A percentile compares a stretch with the other conserved stretches of the same genome.
phyloP scores from a whole-genome alignment of 768 basidiomycete species.

The Psilocybe cubensis region DNA sequence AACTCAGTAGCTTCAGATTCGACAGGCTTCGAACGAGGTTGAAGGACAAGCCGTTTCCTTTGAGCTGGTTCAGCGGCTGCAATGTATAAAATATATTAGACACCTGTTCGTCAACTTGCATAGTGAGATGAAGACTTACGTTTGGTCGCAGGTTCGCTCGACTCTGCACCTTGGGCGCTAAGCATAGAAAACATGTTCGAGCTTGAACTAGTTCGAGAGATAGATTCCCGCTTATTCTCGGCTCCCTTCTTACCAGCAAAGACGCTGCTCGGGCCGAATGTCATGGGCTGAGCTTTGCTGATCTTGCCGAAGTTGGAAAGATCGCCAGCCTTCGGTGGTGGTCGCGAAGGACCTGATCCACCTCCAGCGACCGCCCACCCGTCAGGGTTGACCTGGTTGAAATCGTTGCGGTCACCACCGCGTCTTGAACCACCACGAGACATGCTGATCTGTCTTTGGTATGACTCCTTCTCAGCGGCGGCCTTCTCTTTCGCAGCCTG shows the following conservation, averaged over 20 bases:
- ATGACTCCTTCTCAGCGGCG: conserved; percentile 60
- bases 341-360: conserved; percentile 48
- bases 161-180: conserved; percentile 54
- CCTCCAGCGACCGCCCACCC: conserved; percentile 83
- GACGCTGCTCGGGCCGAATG: conserved; percentile 85
- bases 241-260: conserved; percentile 72
- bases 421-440: conserved; percentile 91
- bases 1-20: conserved; percentile 40
- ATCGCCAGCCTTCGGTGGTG: conserved; percentile 81
- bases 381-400: conserved; percentile 67
- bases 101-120: not conserved
- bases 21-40: conserved; percentile 79
- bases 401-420: conserved; percentile 70
- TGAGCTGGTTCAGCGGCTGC: conserved; percentile 54
- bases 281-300: conserved; percentile 62
- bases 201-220: conserved; percentile 79
- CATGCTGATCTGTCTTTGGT: conserved; percentile 70
- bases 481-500: conserved; percentile 87
- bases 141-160: conserved; percentile 55
- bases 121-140: conserved; percentile 33
- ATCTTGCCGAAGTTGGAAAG: conserved; percentile 90
- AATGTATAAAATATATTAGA: conserved; percentile 11
- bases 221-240: conserved; percentile 65
- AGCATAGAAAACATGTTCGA: conserved; percentile 92
- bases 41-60: conserved; percentile 73